A percentile compares a stretch with the other conserved stretches of the same genome.
These are phyloP conservation scores for Didymella pomorum DNA, from an alignment of 2,329 filamentous ascomycete genomes.

Conservation along the genomic window DNA sequence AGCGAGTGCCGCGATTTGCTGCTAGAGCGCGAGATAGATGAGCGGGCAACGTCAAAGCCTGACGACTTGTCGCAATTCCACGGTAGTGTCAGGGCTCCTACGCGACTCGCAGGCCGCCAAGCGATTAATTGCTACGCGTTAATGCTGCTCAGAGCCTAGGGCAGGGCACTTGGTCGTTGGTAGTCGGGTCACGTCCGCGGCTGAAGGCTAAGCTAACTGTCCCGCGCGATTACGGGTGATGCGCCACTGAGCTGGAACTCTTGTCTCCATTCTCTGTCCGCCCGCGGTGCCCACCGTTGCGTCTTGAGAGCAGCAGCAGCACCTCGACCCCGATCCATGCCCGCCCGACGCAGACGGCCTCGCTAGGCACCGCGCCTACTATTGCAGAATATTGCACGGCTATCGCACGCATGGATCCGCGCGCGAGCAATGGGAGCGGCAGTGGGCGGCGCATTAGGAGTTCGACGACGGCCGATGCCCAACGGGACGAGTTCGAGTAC, in stretches of 20 bases:
- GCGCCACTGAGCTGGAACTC: not conserved
- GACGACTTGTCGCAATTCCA: too few species aligned
- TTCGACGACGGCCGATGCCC: constrained; percentile 14
- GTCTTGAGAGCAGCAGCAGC: not conserved
- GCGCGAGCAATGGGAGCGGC: constrained; percentile 2
- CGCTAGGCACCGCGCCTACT: constrained; percentile 2
- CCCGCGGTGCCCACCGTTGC: not conserved
- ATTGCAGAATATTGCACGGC: too few species aligned
- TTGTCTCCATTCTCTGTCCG: not conserved
- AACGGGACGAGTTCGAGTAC: constrained; percentile 9
- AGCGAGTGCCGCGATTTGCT: not conserved
- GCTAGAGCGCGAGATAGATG: not conserved
- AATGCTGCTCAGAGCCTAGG: not conserved
- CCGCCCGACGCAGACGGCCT: constrained; percentile 8
- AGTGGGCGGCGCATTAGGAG: constrained; percentile 10
- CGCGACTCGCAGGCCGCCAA: not conserved
- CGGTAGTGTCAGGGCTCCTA: too few species aligned
- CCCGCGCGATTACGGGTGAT: not conserved
- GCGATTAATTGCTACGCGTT: not conserved
- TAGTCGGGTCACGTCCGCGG: too few species aligned
- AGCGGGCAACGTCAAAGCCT: not conserved
- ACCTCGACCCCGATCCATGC: constrained; percentile 9
- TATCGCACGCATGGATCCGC: constrained; percentile 12
- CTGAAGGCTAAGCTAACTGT: not conserved
- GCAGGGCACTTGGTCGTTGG: not conserved